A percentile compares a stretch with the other conserved stretches of the same genome.
These are phyloP conservation scores for Colletotrichum echinochloae DNA, from an alignment of 2,329 filamentous ascomycete species.

Conservation along the genomic window DNA sequence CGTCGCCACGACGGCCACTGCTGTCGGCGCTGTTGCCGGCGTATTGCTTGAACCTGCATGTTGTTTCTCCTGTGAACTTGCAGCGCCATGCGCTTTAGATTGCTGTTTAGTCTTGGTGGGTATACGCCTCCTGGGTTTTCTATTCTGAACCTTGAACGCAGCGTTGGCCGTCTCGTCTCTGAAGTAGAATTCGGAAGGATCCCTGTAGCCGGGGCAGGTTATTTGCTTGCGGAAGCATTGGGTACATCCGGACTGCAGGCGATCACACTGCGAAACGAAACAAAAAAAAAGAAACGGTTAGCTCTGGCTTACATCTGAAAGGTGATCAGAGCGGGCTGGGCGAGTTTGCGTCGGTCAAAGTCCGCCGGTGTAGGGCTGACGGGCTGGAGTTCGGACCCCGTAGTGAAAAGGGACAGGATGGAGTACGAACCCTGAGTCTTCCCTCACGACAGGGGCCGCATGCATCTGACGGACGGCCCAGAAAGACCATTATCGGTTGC, in stretches of 20 bases:
- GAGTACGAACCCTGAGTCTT: slow-evolving; percentile 44
- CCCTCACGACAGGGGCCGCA: slow-evolving; percentile 46
- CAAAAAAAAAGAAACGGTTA: slow-evolving; percentile 14
- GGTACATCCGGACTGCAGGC: slow-evolving; percentile 43
- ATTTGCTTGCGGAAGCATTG: slow-evolving; percentile 47
- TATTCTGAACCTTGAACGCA: slow-evolving; percentile 39
- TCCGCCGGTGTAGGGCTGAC: slow-evolving; percentile 16
- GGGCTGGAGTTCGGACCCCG: slow-evolving; percentile 22
- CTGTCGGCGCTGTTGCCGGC: neutral
- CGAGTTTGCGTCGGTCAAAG: neutral
- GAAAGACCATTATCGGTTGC: slow-evolving; percentile 46
- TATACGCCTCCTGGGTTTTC: slow-evolving; percentile 26
- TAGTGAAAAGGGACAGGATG: slow-evolving; percentile 20
- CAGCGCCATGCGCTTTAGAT: neutral
- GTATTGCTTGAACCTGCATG: slow-evolving; percentile 6
- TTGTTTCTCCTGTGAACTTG: slow-evolving; percentile 1
- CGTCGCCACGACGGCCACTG: neutral
- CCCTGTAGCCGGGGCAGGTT: slow-evolving; percentile 45
- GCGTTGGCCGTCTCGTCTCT: slow-evolving; percentile 46
- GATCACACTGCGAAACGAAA: slow-evolving; percentile 44
- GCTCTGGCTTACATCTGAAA: slow-evolving; percentile 10
- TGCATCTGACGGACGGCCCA: slow-evolving; percentile 46
- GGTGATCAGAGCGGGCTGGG: neutral
- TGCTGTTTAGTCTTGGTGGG: slow-evolving; percentile 15
- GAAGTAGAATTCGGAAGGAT: slow-evolving; percentile 44